Evolutionary conservation across 2,329 filamentous ascomycete genomes (phyloP).

Genomic region (Arthrocladium fulminans): DNA sequence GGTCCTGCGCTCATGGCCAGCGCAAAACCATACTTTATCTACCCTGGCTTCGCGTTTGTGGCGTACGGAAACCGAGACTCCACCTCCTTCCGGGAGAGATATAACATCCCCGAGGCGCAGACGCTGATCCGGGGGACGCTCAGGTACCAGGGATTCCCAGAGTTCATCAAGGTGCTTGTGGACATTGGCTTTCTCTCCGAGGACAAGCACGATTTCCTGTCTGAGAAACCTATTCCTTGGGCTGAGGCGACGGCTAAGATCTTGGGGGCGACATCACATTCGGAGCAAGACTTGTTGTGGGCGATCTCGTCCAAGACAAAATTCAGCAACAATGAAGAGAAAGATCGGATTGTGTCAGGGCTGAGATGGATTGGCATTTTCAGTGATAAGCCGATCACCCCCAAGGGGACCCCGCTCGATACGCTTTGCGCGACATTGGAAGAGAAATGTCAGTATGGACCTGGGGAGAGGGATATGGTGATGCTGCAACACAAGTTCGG

Average conservation of each 20-base stretch:
- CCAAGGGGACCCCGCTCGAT: conserved; percentile 72
- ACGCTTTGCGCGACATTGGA: conserved; percentile 84
- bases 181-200: conserved; percentile 84
- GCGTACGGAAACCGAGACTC: conserved; percentile 91
- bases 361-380: conserved; percentile 63
- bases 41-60: conserved; percentile 79
- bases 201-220: conserved; percentile 53
- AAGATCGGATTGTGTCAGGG: conserved; percentile 60
- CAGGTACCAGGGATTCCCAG: conserved; percentile 79
- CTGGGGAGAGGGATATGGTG: conserved; percentile 76
- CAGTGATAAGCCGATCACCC: conserved; percentile 59
- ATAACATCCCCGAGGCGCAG: conserved; percentile 83
- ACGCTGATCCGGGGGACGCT: conserved; percentile 79
- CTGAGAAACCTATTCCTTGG: conserved; percentile 59
- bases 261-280: conserved; percentile 57
- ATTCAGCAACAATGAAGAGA: conserved; percentile 61
- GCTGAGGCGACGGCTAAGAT: conserved; percentile 75
- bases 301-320: conserved; percentile 67
- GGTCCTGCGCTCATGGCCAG: conserved; percentile 69
- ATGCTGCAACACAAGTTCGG: conserved; percentile 58
- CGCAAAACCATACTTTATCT: conserved; percentile 85
- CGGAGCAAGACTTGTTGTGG: conserved; percentile 60
- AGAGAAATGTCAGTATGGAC: conserved; percentile 81
- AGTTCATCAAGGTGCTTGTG: conserved; percentile 79
- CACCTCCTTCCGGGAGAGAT: conserved; percentile 76